Conservation (phyloP, 1,139 yeast genomes). For the Saccharomycopsis hybrid region DNA sequence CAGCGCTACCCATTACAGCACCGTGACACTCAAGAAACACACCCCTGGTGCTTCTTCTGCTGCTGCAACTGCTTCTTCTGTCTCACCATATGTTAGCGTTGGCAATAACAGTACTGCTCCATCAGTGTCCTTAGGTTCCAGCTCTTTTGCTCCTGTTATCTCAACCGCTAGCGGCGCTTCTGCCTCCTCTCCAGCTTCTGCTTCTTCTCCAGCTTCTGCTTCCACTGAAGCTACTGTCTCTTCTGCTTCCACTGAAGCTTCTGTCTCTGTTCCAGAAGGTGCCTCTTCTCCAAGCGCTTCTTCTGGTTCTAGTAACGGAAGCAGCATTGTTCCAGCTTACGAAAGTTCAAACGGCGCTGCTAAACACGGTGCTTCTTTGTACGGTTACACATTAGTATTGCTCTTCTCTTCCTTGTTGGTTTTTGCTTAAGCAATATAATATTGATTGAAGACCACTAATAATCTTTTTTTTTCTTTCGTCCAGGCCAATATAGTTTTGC, state of each 20-base stretch:
- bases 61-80: slow-evolving; percentile 1
- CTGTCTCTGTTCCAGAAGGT: background rate
- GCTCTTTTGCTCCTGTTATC: background rate
- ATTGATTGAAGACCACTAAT: too few species aligned
- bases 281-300: background rate
- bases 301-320: slow-evolving; percentile 1
- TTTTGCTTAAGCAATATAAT: too few species aligned
- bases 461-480: too few species aligned
- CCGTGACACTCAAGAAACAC: background rate
- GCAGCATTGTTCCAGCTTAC: background rate
- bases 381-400: background rate
- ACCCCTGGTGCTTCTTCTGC: background rate
- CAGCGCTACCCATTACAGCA: background rate
- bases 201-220: background rate
- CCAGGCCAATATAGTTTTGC: too few species aligned
- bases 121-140: background rate
- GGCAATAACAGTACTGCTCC: background rate
- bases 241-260: background rate
- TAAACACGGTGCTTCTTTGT: too few species aligned
- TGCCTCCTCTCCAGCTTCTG: background rate
- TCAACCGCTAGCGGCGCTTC: background rate
- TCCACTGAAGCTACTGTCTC: background rate
- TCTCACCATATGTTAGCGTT: background rate
- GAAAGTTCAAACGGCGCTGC: too few species aligned
- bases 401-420: background rate